Evolutionary conservation across 106 monocot species (phyloP).

Genomic region (Phalaenopsis equestris): DNA sequence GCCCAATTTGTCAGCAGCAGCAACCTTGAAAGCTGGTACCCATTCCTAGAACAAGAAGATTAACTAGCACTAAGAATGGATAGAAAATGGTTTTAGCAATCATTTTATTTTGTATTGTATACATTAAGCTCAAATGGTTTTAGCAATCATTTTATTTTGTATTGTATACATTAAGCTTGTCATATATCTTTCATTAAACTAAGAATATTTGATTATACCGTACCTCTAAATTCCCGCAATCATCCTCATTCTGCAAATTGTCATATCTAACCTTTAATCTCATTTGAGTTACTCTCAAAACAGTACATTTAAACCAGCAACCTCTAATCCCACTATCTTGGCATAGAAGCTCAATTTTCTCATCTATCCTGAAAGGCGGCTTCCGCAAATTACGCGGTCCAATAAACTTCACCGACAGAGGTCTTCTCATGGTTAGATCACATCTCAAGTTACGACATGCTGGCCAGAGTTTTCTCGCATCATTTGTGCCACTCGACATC

Average conservation of each 20-base stretch:
- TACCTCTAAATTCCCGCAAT: conserved; percentile 64
- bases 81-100: background rate
- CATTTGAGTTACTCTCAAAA: conserved; percentile 45
- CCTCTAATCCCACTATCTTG: conserved; percentile 96
- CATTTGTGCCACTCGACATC: conserved; percentile 11
- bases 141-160: background rate
- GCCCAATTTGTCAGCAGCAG: conserved; percentile 65
- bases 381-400: conserved; percentile 15
- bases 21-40: conserved; percentile 52
- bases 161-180: background rate
- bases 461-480: conserved; percentile 5
- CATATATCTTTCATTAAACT: background rate
- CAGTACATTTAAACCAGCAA: conserved; percentile 89
- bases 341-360: conserved; percentile 75
- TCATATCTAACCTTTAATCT: conserved; percentile 75
- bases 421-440: conserved; percentile 23
- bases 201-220: background rate
- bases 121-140: background rate
- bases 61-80: background rate
- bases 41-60: conserved; percentile 58
- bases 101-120: background rate
- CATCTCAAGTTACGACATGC: conserved; percentile 18
- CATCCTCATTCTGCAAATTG: conserved; percentile 75
- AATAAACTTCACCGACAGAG: conserved; percentile 30
- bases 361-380: conserved; percentile 38